Percentiles rank a stretch among this genome's conserved stretches.
Conservation (phyloP, 2,329 filamentous ascomycete species). For the Lachnellula cervina region DNA sequence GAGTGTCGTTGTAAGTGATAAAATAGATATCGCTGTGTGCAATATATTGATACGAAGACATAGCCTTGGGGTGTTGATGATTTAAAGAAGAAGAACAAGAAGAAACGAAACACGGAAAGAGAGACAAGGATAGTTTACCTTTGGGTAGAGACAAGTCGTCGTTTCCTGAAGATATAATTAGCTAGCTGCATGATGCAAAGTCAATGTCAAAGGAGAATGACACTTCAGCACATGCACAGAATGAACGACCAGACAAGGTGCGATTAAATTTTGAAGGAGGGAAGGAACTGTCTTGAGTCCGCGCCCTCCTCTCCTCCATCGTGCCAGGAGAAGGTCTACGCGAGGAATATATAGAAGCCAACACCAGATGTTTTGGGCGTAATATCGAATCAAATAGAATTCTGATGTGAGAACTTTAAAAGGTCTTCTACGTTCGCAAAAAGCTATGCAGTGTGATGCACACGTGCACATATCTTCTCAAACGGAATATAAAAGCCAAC, state of each 20-base stretch:
- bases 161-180: constrained; percentile 41
- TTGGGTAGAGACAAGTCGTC: constrained; percentile 62
- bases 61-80: neutral
- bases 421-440: neutral
- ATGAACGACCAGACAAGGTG: too few species aligned
- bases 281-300: neutral
- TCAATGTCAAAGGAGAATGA: constrained; percentile 1
- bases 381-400: too few species aligned
- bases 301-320: too few species aligned
- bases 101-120: neutral
- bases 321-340: too few species aligned
- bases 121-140: constrained; percentile 38
- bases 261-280: neutral
- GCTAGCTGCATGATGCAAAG: constrained; percentile 31
- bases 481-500: constrained; percentile 2
- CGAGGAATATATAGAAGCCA: too few species aligned
- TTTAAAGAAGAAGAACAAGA: constrained; percentile 1
- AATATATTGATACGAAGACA: neutral
- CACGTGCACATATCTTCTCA: neutral
- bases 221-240: neutral
- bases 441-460: neutral
- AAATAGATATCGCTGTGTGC: neutral
- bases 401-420: too few species aligned
- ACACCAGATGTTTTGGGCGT: too few species aligned
- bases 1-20: neutral